These are phyloP conservation scores for Colletotrichum sp. DNA, from an alignment of 2,329 filamentous ascomycete genomes.

Conservation along the genomic window DNA sequence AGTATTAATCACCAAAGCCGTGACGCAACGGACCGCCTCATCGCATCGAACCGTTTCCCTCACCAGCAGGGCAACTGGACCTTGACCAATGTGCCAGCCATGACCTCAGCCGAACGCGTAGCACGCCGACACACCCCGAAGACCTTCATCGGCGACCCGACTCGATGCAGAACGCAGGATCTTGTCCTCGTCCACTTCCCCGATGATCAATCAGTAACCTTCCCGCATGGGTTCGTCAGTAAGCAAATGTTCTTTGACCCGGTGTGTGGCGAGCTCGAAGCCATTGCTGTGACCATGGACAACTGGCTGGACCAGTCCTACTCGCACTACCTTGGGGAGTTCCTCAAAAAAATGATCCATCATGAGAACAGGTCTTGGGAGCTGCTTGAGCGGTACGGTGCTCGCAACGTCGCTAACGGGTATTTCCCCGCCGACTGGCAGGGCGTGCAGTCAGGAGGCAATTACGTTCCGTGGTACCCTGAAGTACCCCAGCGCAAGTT, in stretches of 20 bases:
- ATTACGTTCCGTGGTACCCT: no score
- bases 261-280: background rate
- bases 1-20: background rate
- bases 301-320: background rate
- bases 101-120: background rate
- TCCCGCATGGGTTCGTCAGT: no score
- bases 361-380: no score
- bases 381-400: background rate
- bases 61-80: background rate
- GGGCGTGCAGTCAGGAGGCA: no score
- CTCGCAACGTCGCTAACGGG: background rate
- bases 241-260: background rate
- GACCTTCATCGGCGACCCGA: background rate
- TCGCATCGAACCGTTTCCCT: background rate
- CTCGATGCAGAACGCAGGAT: background rate
- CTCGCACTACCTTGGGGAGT: background rate
- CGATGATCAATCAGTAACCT: no score
- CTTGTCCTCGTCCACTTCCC: background rate
- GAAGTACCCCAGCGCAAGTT: no score
- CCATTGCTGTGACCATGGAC: background rate
- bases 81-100: background rate
- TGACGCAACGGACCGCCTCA: background rate
- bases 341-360: background rate
- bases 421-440: background rate
- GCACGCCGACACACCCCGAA: background rate